Percentiles rank a stretch among this genome's conserved stretches.
Conservation (phyloP, 2,329 filamentous ascomycete species). For the Rugonectria rugulosa region DNA sequence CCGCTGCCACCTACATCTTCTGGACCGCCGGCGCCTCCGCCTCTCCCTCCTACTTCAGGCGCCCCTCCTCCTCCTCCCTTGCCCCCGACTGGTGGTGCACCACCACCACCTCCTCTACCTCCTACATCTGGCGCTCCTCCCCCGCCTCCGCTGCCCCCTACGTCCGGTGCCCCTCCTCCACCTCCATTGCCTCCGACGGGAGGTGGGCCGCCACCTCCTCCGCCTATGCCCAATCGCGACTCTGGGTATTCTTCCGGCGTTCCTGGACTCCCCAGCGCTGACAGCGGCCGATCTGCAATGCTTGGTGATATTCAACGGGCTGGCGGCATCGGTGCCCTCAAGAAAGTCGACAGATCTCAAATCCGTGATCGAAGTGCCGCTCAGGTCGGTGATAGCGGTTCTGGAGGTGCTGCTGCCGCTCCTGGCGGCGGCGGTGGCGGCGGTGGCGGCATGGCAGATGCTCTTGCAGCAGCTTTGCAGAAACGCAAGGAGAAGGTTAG, state of each 20-base stretch:
- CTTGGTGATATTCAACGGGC: slow-evolving; percentile 76
- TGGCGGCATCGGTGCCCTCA: slow-evolving; percentile 72
- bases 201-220: slow-evolving; percentile 51
- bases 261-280: slow-evolving; percentile 54
- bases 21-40: slow-evolving; percentile 46
- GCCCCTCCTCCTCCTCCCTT: slow-evolving; percentile 47
- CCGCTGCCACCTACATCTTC: slow-evolving; percentile 54
- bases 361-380: slow-evolving; percentile 77
- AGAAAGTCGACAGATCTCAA: slow-evolving; percentile 75
- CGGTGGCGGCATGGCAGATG: slow-evolving; percentile 79
- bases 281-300: slow-evolving; percentile 64
- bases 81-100: slow-evolving; percentile 37
- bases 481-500: slow-evolving; percentile 94
- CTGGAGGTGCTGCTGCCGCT: slow-evolving; percentile 59
- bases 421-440: slow-evolving; percentile 59
- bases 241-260: slow-evolving; percentile 64
- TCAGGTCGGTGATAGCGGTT: slow-evolving; percentile 58
- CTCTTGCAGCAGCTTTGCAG: slow-evolving; percentile 77
- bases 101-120: slow-evolving; percentile 46
- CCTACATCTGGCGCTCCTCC: slow-evolving; percentile 47
- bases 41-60: slow-evolving; percentile 45
- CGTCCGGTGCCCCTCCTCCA: slow-evolving; percentile 39
- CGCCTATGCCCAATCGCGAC: slow-evolving; percentile 64
- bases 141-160: slow-evolving; percentile 54
- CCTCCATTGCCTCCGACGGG: slow-evolving; percentile 40